phyloP scores from a whole-genome alignment of 164 flowering plant genomes.

The Platanus orientalis region DNA sequence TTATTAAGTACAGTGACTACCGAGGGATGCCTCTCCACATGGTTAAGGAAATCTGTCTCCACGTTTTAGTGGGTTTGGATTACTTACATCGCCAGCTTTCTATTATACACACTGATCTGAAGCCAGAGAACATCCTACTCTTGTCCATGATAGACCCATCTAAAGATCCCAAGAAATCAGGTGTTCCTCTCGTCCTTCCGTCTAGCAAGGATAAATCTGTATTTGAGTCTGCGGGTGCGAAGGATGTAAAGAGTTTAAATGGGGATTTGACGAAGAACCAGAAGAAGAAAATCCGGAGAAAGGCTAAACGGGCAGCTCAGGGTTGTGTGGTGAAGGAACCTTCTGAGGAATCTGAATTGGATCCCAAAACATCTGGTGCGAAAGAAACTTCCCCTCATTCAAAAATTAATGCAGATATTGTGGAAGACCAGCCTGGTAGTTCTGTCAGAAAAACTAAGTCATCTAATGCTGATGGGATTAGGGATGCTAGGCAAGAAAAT shows the following conservation, averaged over 20 bases:
- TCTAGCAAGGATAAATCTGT: constrained; percentile 37
- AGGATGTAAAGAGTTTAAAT: constrained; percentile 44
- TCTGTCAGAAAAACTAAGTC: constrained; percentile 20
- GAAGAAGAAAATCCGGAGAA: constrained; percentile 72
- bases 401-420: constrained; percentile 16
- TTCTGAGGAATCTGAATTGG: constrained; percentile 36
- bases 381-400: constrained; percentile 22
- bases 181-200: constrained; percentile 58
- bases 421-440: constrained; percentile 28
- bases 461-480: constrained; percentile 25
- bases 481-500: constrained; percentile 24
- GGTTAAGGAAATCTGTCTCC: constrained; percentile 80
- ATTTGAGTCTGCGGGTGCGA: constrained; percentile 35
- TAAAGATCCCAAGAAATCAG: constrained; percentile 71
- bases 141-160: constrained; percentile 73
- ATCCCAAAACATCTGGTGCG: constrained; percentile 28
- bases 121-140: constrained; percentile 86
- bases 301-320: constrained; percentile 72
- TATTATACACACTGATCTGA: constrained; percentile 90
- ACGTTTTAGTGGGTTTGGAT: constrained; percentile 79
- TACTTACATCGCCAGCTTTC: constrained; percentile 81
- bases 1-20: constrained; percentile 73
- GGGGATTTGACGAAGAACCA: constrained; percentile 69
- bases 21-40: constrained; percentile 64
- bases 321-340: constrained; percentile 55